phyloP scores from a whole-genome alignment of 108 stramenopile species.

The Cyclotella sp. region DNA sequence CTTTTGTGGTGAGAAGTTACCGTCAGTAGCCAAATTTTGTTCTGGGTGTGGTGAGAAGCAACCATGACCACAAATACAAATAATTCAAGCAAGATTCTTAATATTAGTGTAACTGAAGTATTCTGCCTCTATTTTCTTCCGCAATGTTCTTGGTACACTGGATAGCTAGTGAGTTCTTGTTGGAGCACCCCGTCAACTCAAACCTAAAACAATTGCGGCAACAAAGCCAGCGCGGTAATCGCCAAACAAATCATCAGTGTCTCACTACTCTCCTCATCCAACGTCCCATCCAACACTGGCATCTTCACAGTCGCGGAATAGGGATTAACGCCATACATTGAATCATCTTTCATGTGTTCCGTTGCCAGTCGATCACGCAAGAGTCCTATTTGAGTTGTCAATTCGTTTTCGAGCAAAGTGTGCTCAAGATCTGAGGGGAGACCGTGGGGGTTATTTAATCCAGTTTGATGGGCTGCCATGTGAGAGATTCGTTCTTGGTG shows the following conservation, averaged over 20 bases:
- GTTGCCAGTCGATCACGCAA: constrained; percentile 39
- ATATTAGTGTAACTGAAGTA: not conserved
- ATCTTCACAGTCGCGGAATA: constrained; percentile 22
- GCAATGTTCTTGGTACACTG: too few species aligned
- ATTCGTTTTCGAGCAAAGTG: constrained; percentile 42
- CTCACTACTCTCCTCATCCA: constrained; percentile 52
- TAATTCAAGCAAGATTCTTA: not conserved
- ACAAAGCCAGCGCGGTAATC: constrained; percentile 41
- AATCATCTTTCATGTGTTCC: constrained; percentile 48
- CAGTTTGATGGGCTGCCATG: constrained; percentile 32
- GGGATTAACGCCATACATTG: constrained; percentile 29
- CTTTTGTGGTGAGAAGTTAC: constrained; percentile 42
- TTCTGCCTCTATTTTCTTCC: not conserved
- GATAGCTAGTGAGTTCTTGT: too few species aligned
- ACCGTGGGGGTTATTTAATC: constrained; percentile 40
- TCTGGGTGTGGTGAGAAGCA: constrained; percentile 44
- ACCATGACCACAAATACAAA: constrained; percentile 4
- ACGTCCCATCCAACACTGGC: constrained; percentile 37
- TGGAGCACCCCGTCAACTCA: not conserved
- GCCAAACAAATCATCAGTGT: constrained; percentile 47
- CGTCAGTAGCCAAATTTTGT: constrained; percentile 49
- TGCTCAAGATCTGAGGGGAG: constrained; percentile 37
- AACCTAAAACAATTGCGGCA: constrained; percentile 35
- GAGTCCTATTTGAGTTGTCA: constrained; percentile 36
- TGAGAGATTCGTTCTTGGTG: constrained; percentile 49